Percentiles rank a stretch among this genome's conserved stretches.
Conservation (phyloP, 192 early-diverging fungal species). For the Gaertneriomyces sp. region DNA sequence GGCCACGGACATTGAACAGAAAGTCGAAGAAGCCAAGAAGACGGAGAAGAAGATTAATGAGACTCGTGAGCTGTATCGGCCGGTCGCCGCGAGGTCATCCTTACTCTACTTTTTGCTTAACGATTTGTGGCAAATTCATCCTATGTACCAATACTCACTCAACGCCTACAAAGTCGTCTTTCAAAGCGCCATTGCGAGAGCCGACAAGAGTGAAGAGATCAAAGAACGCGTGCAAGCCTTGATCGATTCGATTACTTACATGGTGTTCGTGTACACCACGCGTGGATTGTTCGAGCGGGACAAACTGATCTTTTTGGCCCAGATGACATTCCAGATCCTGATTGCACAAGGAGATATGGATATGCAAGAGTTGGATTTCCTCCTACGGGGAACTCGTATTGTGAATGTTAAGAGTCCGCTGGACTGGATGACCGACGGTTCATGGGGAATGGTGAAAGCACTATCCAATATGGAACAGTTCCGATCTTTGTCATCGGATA, state of each 20-base stretch:
- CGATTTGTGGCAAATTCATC: slow-evolving; percentile 65
- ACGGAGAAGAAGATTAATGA: slow-evolving; percentile 70
- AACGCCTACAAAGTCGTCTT: slow-evolving; percentile 67
- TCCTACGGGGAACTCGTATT: slow-evolving; percentile 49
- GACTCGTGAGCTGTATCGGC: slow-evolving; percentile 62
- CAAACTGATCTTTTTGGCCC: slow-evolving; percentile 61
- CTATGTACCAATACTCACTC: slow-evolving; percentile 70
- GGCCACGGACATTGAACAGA: slow-evolving; percentile 62
- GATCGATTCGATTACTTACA: slow-evolving; percentile 62
- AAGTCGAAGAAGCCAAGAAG: slow-evolving; percentile 62
- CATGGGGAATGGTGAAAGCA: slow-evolving; percentile 60
- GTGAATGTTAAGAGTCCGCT: slow-evolving; percentile 50
- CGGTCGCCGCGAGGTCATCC: slow-evolving; percentile 62
- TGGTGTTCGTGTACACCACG: slow-evolving; percentile 62
- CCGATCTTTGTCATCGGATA: slow-evolving; percentile 53
- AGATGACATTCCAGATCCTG: slow-evolving; percentile 68
- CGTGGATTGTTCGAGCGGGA: slow-evolving; percentile 62
- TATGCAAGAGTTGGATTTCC: slow-evolving; percentile 55
- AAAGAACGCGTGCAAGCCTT: slow-evolving; percentile 54
- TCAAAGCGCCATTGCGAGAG: slow-evolving; percentile 56
- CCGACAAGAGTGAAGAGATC: slow-evolving; percentile 58
- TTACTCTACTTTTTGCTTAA: slow-evolving; percentile 63
- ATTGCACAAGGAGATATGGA: slow-evolving; percentile 54
- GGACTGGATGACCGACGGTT: slow-evolving; percentile 53
- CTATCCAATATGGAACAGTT: slow-evolving; percentile 59